A percentile compares a stretch with the other conserved stretches of the same genome.
Evolutionary conservation across 257 asterid genomes (phyloP).

Genomic region (Solanum pimpinellifolium): DNA sequence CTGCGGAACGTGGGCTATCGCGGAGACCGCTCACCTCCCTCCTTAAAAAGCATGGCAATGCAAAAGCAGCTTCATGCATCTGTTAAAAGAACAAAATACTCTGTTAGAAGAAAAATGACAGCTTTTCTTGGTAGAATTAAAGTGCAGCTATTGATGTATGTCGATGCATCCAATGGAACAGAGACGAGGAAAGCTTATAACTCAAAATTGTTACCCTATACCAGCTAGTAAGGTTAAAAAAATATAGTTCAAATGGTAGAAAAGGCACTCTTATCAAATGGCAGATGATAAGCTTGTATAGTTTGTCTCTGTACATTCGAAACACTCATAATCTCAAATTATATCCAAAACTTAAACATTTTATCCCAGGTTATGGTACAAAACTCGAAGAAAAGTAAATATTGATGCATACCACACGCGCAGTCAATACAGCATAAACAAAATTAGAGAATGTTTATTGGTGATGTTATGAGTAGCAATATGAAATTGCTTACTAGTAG

Average conservation of each 20-base stretch:
- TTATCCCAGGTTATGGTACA: background rate
- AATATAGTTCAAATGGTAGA: too few relatives aligned
- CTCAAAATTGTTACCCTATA: background rate
- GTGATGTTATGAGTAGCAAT: background rate
- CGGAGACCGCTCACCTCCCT: slow-evolving; percentile 70
- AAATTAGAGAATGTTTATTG: background rate
- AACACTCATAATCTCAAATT: background rate
- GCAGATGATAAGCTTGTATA: background rate
- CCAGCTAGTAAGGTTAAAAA: background rate
- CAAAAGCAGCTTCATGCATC: slow-evolving; percentile 88
- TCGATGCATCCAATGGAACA: background rate
- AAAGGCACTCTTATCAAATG: background rate
- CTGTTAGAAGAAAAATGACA: background rate
- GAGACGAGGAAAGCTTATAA: background rate
- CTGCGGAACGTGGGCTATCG: background rate
- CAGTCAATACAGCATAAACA: background rate
- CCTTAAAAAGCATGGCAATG: slow-evolving; percentile 76
- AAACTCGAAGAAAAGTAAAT: background rate
- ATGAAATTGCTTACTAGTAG: background rate
- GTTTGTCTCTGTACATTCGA: background rate
- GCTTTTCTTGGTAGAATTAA: background rate
- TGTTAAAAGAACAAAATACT: slow-evolving; percentile 13
- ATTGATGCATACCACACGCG: background rate
- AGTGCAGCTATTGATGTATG: background rate
- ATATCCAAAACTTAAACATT: background rate